phyloP scores from a whole-genome alignment of 495 filamentous ascomycete species.

The Amniculicola lignicola region DNA sequence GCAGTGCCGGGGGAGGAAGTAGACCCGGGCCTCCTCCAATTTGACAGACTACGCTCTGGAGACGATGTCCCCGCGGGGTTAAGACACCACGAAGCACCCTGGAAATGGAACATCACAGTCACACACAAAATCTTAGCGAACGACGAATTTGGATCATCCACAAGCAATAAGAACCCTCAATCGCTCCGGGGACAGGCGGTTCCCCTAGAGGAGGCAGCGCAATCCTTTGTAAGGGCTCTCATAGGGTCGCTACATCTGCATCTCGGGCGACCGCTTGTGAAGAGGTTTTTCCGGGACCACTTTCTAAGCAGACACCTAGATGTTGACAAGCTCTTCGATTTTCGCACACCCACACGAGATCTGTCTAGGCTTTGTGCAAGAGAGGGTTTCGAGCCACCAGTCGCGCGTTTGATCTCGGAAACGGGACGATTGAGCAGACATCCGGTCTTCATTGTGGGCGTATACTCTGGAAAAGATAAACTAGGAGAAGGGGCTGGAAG shows the following conservation, averaged over 20 bases:
- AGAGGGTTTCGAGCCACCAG: constrained; percentile 83
- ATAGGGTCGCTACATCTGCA: constrained; percentile 84
- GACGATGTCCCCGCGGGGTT: constrained; percentile 39
- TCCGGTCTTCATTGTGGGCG: constrained; percentile 92
- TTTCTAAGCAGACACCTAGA: constrained; percentile 77
- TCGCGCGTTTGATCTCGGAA: constrained; percentile 82
- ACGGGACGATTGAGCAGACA: constrained; percentile 77
- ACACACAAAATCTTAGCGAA: constrained; percentile 63
- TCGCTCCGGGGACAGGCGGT: constrained; percentile 10
- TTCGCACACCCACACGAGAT: constrained; percentile 77
- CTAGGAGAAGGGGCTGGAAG: constrained; percentile 79
- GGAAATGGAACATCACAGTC: constrained; percentile 64
- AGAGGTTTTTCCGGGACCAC: constrained; percentile 78
- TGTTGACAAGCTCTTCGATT: constrained; percentile 72
- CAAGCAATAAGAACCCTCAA: constrained; percentile 7
- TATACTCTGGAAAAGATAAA: constrained; percentile 83
- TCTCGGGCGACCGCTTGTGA: constrained; percentile 62
- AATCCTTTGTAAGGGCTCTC: constrained; percentile 73
- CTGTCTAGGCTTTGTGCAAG: constrained; percentile 73
- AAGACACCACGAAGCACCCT: constrained; percentile 33
- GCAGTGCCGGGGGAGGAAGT: constrained; percentile 84
- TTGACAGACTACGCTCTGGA: constrained; percentile 59
- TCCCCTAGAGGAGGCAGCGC: constrained; percentile 45
- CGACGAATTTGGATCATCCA: constrained; percentile 65
- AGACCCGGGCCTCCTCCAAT: constrained; percentile 90